These are phyloP conservation scores for Capsicum rhomboideum DNA, from an alignment of 257 asterid species.

Conservation along the genomic window DNA sequence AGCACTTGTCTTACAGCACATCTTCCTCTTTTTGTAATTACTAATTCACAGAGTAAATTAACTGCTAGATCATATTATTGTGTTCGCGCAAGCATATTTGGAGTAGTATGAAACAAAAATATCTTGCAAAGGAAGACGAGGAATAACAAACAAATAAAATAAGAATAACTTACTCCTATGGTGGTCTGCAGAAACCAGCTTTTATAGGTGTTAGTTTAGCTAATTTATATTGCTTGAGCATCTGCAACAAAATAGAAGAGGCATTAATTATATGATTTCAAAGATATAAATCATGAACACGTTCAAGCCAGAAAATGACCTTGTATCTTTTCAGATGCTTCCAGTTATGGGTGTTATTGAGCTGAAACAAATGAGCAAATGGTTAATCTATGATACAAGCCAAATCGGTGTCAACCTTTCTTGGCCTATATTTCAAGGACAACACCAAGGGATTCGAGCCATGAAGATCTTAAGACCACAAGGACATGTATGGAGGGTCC, in stretches of 20 bases:
- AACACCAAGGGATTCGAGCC: no score
- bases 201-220: conserved; percentile 84
- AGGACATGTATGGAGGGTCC: no score
- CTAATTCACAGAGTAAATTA: not conserved
- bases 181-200: conserved; percentile 96
- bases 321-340: conserved; percentile 57
- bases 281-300: not conserved
- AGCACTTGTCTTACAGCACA: not conserved
- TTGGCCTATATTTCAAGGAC: no score
- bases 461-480: no score
- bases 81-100: not conserved
- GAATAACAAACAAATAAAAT: not conserved
- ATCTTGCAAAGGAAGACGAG: not conserved
- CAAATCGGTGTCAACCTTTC: no score
- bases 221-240: conserved; percentile 40
- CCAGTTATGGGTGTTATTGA: conserved; percentile 74
- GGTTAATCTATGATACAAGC: not conserved
- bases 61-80: not conserved
- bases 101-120: not conserved
- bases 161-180: conserved; percentile 55
- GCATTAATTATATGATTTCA: not conserved
- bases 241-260: conserved; percentile 31
- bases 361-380: conserved; percentile 34
- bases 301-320: conserved; percentile 29
- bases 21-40: not conserved